Evolutionary conservation across 2,329 filamentous ascomycete genomes (phyloP).

Genomic region (Calonectria naviculata): DNA sequence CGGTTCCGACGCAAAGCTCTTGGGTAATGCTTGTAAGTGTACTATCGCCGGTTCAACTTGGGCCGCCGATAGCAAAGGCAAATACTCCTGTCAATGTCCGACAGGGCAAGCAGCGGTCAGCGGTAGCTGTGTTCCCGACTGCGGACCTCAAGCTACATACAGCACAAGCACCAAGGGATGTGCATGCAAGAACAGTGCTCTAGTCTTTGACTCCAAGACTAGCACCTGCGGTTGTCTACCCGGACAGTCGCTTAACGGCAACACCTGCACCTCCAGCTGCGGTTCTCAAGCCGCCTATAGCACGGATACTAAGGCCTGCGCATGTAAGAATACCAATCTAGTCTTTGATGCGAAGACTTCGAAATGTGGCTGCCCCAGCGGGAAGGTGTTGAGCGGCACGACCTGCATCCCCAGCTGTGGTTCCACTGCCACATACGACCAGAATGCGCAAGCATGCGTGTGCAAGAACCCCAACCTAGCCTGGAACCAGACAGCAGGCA

Average conservation of each 20-base stretch:
- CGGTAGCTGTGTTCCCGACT: neutral
- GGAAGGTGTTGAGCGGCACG: neutral
- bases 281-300: neutral
- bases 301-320: neutral
- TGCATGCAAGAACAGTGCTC: neutral
- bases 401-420: neutral
- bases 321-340: neutral
- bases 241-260: neutral
- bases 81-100: neutral
- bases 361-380: neutral
- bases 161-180: neutral
- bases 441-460: neutral
- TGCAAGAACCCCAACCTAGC: neutral
- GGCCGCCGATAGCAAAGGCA: neutral
- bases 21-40: neutral
- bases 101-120: neutral
- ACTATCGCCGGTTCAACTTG: neutral
- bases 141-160: neutral
- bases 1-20: neutral
- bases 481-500: neutral
- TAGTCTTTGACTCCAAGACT: neutral
- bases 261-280: neutral
- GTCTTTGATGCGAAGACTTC: neutral
- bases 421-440: neutral
- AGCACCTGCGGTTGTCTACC: neutral